A percentile compares a stretch with the other conserved stretches of the same genome.
phyloP scores from a whole-genome alignment of 306 rosid species.

The Oxytropis ochrocephala region DNA sequence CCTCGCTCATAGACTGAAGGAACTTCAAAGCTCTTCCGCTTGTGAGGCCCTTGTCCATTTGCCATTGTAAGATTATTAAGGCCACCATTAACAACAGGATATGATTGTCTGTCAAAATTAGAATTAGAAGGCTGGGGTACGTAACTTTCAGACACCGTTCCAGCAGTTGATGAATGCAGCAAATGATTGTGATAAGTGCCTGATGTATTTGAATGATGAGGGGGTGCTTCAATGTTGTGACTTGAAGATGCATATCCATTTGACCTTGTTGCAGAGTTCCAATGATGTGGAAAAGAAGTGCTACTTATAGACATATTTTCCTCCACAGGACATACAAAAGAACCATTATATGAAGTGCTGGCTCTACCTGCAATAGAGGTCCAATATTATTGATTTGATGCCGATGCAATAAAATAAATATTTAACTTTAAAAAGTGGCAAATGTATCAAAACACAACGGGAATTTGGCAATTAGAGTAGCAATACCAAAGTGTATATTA shows the following conservation, averaged over 20 bases:
- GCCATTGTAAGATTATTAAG: conserved; percentile 64
- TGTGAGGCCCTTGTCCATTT: conserved; percentile 68
- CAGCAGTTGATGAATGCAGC: conserved; percentile 49
- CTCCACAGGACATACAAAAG: conserved; percentile 51
- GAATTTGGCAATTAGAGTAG: conserved; percentile 20
- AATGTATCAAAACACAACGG: neutral
- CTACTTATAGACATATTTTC: conserved; percentile 56
- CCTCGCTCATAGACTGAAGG: conserved; percentile 69
- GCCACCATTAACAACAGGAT: conserved; percentile 50
- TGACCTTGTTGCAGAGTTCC: conserved; percentile 55
- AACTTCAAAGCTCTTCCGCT: conserved; percentile 77
- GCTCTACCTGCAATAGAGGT: conserved; percentile 42
- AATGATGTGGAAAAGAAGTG: conserved; percentile 46
- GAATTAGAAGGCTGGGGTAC: conserved; percentile 48
- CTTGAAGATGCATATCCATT: conserved; percentile 55
- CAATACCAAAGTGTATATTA: conserved; percentile 52
- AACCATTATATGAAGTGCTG: conserved; percentile 50
- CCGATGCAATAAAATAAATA: neutral
- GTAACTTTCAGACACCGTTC: conserved; percentile 43
- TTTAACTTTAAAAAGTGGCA: neutral
- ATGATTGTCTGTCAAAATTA: conserved; percentile 53
- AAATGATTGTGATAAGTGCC: conserved; percentile 59
- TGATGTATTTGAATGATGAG: conserved; percentile 52
- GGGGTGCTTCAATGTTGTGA: conserved; percentile 44
- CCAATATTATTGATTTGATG: conserved; percentile 7